These are phyloP conservation scores for Ogataea siamensis DNA, from an alignment of 805 yeast genomes.

Conservation along the genomic window DNA sequence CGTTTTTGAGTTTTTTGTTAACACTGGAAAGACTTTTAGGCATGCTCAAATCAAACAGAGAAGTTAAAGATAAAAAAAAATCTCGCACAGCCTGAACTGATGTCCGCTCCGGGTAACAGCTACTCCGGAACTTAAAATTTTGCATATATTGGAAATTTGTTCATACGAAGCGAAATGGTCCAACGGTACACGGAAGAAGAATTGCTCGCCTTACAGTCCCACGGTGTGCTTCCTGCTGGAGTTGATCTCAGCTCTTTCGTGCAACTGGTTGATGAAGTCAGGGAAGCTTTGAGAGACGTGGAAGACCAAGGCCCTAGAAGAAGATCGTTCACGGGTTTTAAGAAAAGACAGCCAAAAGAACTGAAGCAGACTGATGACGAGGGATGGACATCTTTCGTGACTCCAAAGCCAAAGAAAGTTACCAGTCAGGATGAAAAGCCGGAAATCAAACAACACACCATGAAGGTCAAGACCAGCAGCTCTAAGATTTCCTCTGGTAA, in stretches of 20 bases:
- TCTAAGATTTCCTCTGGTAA: constrained; percentile 72
- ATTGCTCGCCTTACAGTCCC: constrained; percentile 54
- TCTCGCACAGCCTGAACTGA: constrained; percentile 10
- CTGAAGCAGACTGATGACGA: constrained; percentile 65
- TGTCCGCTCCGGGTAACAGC: constrained; percentile 5
- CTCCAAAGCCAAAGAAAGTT: constrained; percentile 42
- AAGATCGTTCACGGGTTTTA: constrained; percentile 53
- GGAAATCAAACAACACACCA: constrained; percentile 44
- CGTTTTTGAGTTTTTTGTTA: constrained; percentile 53
- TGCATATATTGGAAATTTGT: constrained; percentile 10
- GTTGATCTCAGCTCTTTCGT: constrained; percentile 64
- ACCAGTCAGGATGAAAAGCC: constrained; percentile 47
- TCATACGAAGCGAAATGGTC: constrained; percentile 34
- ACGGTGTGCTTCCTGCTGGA: constrained; percentile 58
- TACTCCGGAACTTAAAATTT: constrained; percentile 4
- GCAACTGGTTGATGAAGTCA: constrained; percentile 63
- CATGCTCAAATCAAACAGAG: constrained; percentile 35
- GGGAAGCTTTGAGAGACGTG: constrained; percentile 37
- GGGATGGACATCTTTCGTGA: constrained; percentile 73
- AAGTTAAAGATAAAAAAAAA: constrained; percentile 3
- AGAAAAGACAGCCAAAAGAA: constrained; percentile 47
- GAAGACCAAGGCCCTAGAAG: constrained; percentile 46
- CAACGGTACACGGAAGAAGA: constrained; percentile 70
- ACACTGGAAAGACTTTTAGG: constrained; percentile 68
- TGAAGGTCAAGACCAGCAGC: constrained; percentile 67